Evolutionary conservation across 306 rosid species (phyloP).

Genomic region (Trifolium fragiferum): DNA sequence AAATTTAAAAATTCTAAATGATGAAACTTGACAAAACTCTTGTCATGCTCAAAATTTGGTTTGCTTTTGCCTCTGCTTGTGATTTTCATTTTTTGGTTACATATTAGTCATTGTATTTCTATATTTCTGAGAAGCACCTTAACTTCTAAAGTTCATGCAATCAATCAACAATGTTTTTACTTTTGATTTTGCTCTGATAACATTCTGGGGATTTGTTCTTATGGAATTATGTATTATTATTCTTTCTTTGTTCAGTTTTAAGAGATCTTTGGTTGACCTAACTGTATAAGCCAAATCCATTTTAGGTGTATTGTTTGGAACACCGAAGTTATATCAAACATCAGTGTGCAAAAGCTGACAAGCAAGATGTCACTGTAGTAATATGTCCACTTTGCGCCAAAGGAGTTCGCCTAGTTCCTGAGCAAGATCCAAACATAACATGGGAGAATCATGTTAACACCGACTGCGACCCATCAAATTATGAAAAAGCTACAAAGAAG

Average conservation of each 20-base stretch:
- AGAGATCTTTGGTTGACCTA: constrained; percentile 9
- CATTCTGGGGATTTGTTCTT: neutral
- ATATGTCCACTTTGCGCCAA: constrained; percentile 89
- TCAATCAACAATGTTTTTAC: neutral
- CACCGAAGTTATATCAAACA: constrained; percentile 79
- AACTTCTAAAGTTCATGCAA: constrained; percentile 2
- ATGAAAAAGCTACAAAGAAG: constrained; percentile 72
- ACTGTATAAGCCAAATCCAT: constrained; percentile 24
- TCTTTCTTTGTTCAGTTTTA: constrained; percentile 1
- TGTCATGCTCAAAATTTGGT: neutral
- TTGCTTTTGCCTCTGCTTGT: neutral
- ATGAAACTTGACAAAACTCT: constrained; percentile 1
- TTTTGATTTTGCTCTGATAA: neutral
- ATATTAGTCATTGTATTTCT: constrained; percentile 1
- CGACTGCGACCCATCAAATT: constrained; percentile 90
- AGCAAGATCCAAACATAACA: constrained; percentile 83
- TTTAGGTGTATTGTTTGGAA: constrained; percentile 81
- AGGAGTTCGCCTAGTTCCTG: constrained; percentile 79
- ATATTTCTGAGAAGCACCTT: neutral
- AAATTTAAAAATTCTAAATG: constrained; percentile 9
- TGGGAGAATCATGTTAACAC: constrained; percentile 85
- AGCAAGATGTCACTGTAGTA: constrained; percentile 72
- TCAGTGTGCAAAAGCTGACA: constrained; percentile 66
- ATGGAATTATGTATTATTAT: constrained; percentile 5
- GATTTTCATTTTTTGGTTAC: constrained; percentile 29